Evolutionary conservation across 148 eudicot genomes (phyloP).

Genomic region (Amaranthus hypochondriacus): DNA sequence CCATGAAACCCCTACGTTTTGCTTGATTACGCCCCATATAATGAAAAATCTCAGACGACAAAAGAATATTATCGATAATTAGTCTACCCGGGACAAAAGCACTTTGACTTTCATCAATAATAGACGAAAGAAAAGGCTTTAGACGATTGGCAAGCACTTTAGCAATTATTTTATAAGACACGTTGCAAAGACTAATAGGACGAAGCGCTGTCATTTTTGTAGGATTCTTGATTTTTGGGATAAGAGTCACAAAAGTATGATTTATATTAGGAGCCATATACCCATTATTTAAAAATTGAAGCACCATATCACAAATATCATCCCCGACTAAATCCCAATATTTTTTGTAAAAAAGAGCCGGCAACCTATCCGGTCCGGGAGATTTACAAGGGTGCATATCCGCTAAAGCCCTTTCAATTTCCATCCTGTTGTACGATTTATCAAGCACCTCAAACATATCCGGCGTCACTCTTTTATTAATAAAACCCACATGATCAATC

Average conservation of each 20-base stretch:
- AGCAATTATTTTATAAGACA: background rate
- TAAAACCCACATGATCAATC: no score
- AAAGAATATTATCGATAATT: background rate
- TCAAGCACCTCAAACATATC: no score
- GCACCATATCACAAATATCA: background rate
- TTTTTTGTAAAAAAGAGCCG: background rate
- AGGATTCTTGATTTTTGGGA: background rate
- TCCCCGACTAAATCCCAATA: background rate
- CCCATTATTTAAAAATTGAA: background rate
- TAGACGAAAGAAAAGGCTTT: background rate
- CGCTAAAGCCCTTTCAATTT: background rate
- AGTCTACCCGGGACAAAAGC: background rate
- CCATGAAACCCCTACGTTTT: background rate
- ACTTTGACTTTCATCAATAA: background rate
- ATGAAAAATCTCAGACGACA: background rate
- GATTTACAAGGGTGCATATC: background rate
- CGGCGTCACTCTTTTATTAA: no score
- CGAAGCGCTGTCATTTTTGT: background rate
- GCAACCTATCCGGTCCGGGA: background rate
- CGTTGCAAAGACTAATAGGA: background rate
- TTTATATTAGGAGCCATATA: background rate
- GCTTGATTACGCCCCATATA: background rate
- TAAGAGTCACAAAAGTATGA: background rate
- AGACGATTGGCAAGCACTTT: background rate
- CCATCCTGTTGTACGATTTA: no score